Evolutionary conservation across 2,329 filamentous ascomycete genomes (phyloP).

Genomic region (Penicillium sp.): DNA sequence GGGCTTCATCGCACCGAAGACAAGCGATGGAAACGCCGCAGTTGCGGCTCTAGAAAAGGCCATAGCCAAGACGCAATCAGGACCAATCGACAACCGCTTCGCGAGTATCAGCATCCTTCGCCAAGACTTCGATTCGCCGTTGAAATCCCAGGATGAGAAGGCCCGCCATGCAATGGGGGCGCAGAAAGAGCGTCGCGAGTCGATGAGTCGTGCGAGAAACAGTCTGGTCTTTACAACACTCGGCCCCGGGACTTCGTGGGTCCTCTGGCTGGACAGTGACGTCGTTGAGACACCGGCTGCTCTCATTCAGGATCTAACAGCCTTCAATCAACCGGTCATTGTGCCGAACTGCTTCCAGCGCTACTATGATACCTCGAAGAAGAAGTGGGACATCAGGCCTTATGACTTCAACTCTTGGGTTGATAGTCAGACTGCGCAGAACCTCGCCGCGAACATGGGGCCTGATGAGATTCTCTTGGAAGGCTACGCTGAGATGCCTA

Average conservation of each 20-base stretch:
- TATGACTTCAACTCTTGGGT: conserved; percentile 99
- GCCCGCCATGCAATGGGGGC: conserved; percentile 90
- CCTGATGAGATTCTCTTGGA: conserved; percentile 91
- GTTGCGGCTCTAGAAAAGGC: conserved; percentile 79
- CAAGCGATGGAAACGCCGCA: conserved; percentile 84
- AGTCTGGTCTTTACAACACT: conserved; percentile 93
- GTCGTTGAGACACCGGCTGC: conserved; percentile 82
- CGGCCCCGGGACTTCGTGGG: conserved; percentile 88
- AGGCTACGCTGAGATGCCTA: conserved; percentile 89
- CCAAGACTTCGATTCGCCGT: conserved; percentile 86
- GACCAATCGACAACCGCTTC: conserved; percentile 78
- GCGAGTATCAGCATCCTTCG: conserved; percentile 90
- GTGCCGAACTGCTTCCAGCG: conserved; percentile 95
- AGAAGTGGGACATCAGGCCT: conserved; percentile 71
- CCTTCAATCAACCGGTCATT: conserved; percentile 84
- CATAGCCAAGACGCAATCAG: conserved; percentile 81
- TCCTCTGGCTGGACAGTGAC: conserved; percentile 92
- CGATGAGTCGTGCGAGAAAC: conserved; percentile 93
- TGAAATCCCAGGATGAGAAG: conserved; percentile 76
- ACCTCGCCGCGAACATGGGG: conserved; percentile 75
- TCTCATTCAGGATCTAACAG: conserved; percentile 87
- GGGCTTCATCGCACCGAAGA: conserved; percentile 95
- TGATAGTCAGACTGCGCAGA: conserved; percentile 76
- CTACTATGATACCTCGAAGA: conserved; percentile 71
- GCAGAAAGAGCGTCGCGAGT: conserved; percentile 80